Evolutionary conservation across 2,329 filamentous ascomycete species (phyloP), one percentile per base, ranked within the genome.

Genomic region (Tolypocladium ovalisporum): DNA sequence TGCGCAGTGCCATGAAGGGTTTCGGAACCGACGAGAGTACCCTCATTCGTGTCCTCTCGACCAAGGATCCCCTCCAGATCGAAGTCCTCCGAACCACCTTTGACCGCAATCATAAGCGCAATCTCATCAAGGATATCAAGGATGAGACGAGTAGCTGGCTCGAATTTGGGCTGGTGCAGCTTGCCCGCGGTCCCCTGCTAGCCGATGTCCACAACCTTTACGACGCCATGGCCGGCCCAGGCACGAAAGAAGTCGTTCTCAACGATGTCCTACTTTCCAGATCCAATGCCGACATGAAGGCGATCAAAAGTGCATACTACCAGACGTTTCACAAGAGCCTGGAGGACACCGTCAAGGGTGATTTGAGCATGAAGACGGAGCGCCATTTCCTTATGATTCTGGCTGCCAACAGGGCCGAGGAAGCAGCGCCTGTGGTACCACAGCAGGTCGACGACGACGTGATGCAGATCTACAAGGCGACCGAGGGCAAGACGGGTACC

Each of bases 1-100:
- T 96, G 27, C 84, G 90, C 56, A 81, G 81, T 63, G 90, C 93
- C 2, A 96, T 97, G 90, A 96, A 96, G 72, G 91, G 91, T 0
- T 89, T 96, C 61, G 93, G 92, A 37, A 97, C 92, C 0, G 85
- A 97, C 66, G 92, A 97, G 70, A 87, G 85, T 65, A 72, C 81
- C 0, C 75, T 97, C 19, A 92, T 96, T 61, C 75, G 77, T 2
- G 75, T 86, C 3, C 76, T 97, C 10, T 75, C 87, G 3, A 82
- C 79, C 63, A 86, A 91, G 61, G 89, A 95, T 62, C 88, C 92
- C 1, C 76, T 91, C 5, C 89, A 96, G 69, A 80, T 94, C 61
- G 82, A 86, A 53, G 77, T 82, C 10, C 77, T 95, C 55, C 83
- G 85, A 57, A 70, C 79, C 9, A 80, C 87, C 3, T 97, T 88